phyloP scores from a whole-genome alignment of 2,329 filamentous ascomycete species.

The Trichoderma oligosporum region DNA sequence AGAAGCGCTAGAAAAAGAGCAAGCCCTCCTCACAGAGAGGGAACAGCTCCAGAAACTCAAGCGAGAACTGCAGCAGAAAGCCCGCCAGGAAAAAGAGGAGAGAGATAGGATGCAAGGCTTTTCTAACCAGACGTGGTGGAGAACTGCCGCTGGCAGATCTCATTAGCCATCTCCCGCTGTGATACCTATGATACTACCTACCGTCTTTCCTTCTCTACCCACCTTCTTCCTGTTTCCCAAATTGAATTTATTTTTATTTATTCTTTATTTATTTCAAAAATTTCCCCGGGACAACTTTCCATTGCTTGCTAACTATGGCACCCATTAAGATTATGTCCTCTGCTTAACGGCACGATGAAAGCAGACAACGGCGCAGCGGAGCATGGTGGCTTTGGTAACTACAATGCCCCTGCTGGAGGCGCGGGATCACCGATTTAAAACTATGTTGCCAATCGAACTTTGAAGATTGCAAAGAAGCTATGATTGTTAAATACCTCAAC shows the following conservation, averaged over 20 bases:
- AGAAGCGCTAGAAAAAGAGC: constrained; percentile 23
- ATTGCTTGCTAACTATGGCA: constrained; percentile 23
- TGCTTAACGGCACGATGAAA: constrained; percentile 80
- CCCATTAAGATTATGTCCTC: constrained; percentile 65
- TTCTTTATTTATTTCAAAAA: neutral
- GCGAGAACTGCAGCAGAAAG: constrained; percentile 22
- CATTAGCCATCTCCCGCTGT: constrained; percentile 20
- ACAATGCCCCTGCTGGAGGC: constrained; percentile 38
- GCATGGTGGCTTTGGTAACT: constrained; percentile 57
- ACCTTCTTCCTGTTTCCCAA: neutral
- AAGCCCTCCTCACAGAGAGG: constrained; percentile 18
- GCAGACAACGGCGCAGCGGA: constrained; percentile 52
- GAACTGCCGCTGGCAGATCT: constrained; percentile 23
- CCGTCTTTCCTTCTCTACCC: too few relatives aligned
- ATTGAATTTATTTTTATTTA: neutral
- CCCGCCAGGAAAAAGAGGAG: constrained; percentile 21
- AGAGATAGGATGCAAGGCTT: constrained; percentile 11
- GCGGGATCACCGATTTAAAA: constrained; percentile 34
- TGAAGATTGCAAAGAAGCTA: neutral
- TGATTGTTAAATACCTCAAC: neutral
- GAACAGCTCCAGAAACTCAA: constrained; percentile 23
- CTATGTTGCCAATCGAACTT: neutral
- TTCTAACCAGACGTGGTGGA: constrained; percentile 17
- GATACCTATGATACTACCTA: neutral
- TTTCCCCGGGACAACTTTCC: constrained; percentile 8